phyloP scores from a whole-genome alignment of 2,329 filamentous ascomycete species.

The Colletotrichum sp. region DNA sequence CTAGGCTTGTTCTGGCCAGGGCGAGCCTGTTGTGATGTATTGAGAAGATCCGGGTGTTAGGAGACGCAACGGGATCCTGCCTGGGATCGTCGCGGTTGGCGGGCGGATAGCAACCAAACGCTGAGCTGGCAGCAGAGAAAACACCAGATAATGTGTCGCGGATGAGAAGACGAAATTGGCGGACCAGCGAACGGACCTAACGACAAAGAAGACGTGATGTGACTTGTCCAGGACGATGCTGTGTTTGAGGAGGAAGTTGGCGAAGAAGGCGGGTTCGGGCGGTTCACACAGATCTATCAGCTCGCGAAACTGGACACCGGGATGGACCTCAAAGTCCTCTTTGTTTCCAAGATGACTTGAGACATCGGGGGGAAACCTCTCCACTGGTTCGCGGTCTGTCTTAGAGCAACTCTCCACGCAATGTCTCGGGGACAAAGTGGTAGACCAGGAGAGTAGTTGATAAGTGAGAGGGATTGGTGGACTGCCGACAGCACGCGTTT shows the following conservation, averaged over 20 bases:
- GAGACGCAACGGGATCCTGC: conserved; percentile 6
- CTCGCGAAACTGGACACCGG: conserved; percentile 17
- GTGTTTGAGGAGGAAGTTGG: conserved; percentile 9
- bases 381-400: conserved; percentile 25
- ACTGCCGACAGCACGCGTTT: conserved; percentile 1
- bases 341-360: conserved; percentile 34
- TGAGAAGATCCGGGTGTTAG: neutral
- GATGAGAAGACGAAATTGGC: conserved; percentile 6
- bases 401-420: conserved; percentile 21
- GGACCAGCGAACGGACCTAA: neutral
- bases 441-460: neutral
- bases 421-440: conserved; percentile 16
- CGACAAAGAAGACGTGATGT: conserved; percentile 11
- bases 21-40: neutral
- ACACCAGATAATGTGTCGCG: neutral
- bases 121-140: neutral
- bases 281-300: conserved; percentile 27
- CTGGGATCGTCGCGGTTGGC: neutral
- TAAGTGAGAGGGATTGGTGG: neutral
- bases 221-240: conserved; percentile 8
- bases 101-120: conserved; percentile 2
- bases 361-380: conserved; percentile 33
- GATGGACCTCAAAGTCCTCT: conserved; percentile 30
- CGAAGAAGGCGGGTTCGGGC: conserved; percentile 20
- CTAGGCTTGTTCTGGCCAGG: neutral